Base-by-base conservation (phyloP, 169 alveolate species). In the Cryptosporidium parvum region DNA sequence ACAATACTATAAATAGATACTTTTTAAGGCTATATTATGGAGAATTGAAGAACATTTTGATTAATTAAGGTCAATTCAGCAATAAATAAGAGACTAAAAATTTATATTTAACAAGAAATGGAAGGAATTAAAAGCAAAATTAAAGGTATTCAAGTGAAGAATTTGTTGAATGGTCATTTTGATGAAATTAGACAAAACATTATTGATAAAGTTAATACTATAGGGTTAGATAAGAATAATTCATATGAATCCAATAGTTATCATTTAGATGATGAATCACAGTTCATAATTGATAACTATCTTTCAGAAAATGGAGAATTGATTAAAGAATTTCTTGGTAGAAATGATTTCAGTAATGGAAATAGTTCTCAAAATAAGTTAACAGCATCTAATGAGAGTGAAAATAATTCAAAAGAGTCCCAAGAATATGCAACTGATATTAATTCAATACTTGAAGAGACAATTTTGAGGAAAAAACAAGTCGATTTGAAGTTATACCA, bases 101-200 rank as follows among this genome's bases (percentile, higher is more conserved):
- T 23, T n/a, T 23, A 59, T 59, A 21, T 12, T 14, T n/a, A 31
- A n/a, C 18, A 26, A 9, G n/a, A 59, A 2, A 59, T 59, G 69
- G 69, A 59, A 12, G 2, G 18, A 1, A 7, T 59, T 23, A 59
- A 59, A 12, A 59, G 26, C 52, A 65, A 65, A 65, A 65, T 65
- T 8, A 65, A 65, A 31, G 51, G 31, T 65, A 65, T 65, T 33
- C 72, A 65, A 33, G 44, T 65, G 3, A 65, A 10, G 10, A 31
- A 10, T 10, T 35, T 65, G 51, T 29, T 65, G 7, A 65, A 31
- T n/a, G 72, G 72, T 9, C 51, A n/a, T 9, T 8, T 65, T 26
- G 72, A 65, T 37, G 72, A 65, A 12, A 33, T 65, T 35, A 65
- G 12, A 33, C 72, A 65, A 65, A 65, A 65, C 26, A 16, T 65